Evolutionary conservation across 257 asterid species (phyloP).

Genomic region (Fraxinus quadrangulata): DNA sequence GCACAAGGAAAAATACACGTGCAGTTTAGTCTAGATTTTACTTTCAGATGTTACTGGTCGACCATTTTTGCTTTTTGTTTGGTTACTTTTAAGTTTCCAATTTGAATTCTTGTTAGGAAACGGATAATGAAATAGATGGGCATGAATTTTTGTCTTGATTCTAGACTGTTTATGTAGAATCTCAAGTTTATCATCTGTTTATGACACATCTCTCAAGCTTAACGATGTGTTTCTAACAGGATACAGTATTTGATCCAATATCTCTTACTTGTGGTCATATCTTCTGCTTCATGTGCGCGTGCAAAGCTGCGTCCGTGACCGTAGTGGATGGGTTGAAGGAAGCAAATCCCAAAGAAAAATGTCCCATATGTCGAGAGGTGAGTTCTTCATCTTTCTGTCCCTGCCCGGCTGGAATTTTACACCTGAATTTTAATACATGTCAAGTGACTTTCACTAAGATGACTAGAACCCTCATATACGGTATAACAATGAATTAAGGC

Average conservation of each 20-base stretch:
- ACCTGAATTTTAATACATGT: not conserved
- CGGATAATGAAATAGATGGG: not conserved
- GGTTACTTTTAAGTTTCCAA: not conserved
- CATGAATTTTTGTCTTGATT: not conserved
- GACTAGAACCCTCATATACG: not conserved
- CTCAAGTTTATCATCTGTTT: not conserved
- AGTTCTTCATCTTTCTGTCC: not conserved
- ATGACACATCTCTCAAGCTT: not conserved
- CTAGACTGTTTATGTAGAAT: not conserved
- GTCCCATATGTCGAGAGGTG: slow-evolving; percentile 96
- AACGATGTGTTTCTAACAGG: slow-evolving; percentile 45
- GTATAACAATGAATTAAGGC: not conserved
- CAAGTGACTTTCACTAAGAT: not conserved
- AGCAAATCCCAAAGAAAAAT: slow-evolving; percentile 51
- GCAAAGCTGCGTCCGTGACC: slow-evolving; percentile 91
- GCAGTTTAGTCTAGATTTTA: not conserved
- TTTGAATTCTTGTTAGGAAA: not conserved
- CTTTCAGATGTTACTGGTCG: not conserved
- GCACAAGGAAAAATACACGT: not conserved
- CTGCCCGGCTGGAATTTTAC: not conserved
- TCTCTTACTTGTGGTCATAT: slow-evolving; percentile 89
- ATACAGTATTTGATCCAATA: slow-evolving; percentile 81
- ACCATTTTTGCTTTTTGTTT: not conserved
- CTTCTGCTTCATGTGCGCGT: slow-evolving; percentile 86
- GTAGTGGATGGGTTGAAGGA: slow-evolving; percentile 74